Percentiles rank a stretch among this genome's conserved stretches.
Evolutionary conservation across 2,329 filamentous ascomycete species (phyloP).

Genomic region (Monilinia aucupariae): DNA sequence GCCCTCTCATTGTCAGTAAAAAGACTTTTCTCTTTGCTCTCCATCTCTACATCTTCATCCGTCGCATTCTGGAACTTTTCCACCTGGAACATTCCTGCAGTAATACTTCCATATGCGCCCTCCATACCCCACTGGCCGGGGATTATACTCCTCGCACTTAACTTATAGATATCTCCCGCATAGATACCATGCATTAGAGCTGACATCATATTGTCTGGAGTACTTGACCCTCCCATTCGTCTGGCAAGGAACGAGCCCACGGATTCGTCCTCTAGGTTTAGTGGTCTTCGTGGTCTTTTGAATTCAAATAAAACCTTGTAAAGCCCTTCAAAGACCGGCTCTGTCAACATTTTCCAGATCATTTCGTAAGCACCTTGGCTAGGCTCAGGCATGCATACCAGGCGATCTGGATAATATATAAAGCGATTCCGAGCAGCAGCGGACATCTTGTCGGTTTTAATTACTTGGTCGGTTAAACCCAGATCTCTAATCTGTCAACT

Average conservation of each 20-base stretch:
- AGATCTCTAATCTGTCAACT: slow-evolving; percentile 50
- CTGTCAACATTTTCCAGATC: slow-evolving; percentile 39
- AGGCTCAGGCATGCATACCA: slow-evolving; percentile 57
- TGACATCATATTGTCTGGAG: slow-evolving; percentile 69
- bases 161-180: slow-evolving; percentile 76
- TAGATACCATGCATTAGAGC: slow-evolving; percentile 83
- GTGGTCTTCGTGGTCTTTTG: slow-evolving; percentile 34
- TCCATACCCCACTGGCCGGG: slow-evolving; percentile 28
- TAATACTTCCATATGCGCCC: slow-evolving; percentile 21
- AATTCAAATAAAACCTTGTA: slow-evolving; percentile 31
- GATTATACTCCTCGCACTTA: slow-evolving; percentile 63
- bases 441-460: slow-evolving; percentile 46
- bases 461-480: slow-evolving; percentile 50
- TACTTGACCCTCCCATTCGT: slow-evolving; percentile 44
- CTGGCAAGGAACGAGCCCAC: slow-evolving; percentile 61
- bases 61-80: background rate
- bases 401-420: slow-evolving; percentile 82
- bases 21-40: background rate
- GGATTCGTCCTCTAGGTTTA: slow-evolving; percentile 56
- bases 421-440: slow-evolving; percentile 61
- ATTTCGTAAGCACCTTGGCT: slow-evolving; percentile 34
- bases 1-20: slow-evolving; percentile 2
- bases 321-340: slow-evolving; percentile 51
- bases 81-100: background rate
- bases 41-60: slow-evolving; percentile 4